Conservation (phyloP, 2,329 filamentous ascomycete species). For the Fusarium brachygibbosum region DNA sequence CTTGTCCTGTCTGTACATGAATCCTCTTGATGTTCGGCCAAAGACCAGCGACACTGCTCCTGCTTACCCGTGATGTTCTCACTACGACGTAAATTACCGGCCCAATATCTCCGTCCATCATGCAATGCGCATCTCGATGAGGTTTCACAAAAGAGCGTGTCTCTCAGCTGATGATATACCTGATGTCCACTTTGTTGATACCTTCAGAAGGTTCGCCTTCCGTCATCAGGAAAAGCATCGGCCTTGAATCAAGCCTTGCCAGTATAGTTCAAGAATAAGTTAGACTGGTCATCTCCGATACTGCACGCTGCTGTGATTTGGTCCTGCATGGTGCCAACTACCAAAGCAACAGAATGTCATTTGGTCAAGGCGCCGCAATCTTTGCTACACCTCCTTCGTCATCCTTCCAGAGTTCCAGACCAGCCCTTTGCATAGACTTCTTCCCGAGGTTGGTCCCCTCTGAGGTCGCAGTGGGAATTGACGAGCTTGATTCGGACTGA, state of each 20-base stretch:
- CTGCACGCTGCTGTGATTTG: conserved; percentile 30
- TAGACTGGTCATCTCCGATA: conserved; percentile 22
- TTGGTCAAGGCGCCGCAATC: conserved; percentile 19
- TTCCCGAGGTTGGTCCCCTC: conserved; percentile 29
- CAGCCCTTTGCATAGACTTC: conserved; percentile 32
- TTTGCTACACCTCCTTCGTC: conserved; percentile 30
- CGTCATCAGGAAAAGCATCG: conserved; percentile 24
- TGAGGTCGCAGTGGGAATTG: conserved; percentile 23
- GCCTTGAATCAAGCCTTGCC: conserved; percentile 2
- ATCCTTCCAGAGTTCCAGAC: conserved; percentile 36
- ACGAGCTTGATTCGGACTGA: conserved; percentile 25
- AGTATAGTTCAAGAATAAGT: neutral
- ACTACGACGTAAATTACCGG: conserved; percentile 10
- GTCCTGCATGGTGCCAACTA: conserved; percentile 22
- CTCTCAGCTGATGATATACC: conserved; percentile 37
- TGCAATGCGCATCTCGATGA: conserved; percentile 35
- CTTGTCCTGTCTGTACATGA: conserved; percentile 3
- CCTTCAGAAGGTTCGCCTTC: conserved; percentile 11
- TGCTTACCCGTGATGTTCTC: neutral
- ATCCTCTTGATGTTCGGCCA: neutral
- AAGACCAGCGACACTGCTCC: neutral
- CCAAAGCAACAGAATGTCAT: conserved; percentile 34
- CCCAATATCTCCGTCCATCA: conserved; percentile 20
- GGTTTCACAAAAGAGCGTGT: conserved; percentile 35
- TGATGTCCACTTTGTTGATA: conserved; percentile 23